These are phyloP conservation scores for Hyaloscypha bicolor DNA, from an alignment of 495 filamentous ascomycete genomes.

Conservation along the genomic window DNA sequence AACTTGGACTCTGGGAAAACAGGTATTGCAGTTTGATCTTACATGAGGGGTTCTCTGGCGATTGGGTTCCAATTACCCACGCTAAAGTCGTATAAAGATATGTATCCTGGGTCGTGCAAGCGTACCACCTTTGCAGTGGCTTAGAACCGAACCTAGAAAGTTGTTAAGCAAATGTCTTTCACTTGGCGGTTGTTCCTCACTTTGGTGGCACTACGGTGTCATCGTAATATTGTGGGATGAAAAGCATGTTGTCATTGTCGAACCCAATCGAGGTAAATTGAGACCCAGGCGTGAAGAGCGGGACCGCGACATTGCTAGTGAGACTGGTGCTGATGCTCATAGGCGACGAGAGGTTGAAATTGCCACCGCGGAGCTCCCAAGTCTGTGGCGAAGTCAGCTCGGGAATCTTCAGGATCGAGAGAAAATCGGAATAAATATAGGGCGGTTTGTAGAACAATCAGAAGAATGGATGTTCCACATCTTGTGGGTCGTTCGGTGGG, in stretches of 20 bases:
- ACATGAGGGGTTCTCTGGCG: conserved; percentile 60
- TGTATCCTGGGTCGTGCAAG: conserved; percentile 50
- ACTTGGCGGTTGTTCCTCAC: conserved; percentile 3
- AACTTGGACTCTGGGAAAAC: too few species aligned
- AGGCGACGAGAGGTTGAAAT: conserved; percentile 37
- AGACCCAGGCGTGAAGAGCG: conserved; percentile 44
- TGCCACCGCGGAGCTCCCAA: conserved; percentile 43
- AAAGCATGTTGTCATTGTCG: conserved; percentile 43
- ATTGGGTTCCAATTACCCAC: conserved; percentile 46
- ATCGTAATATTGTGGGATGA: conserved; percentile 42
- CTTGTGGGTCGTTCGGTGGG: too few species aligned
- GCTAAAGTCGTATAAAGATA: conserved; percentile 55
- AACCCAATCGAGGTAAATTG: conserved; percentile 42
- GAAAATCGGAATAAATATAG: too few species aligned
- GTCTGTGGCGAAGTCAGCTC: conserved; percentile 3
- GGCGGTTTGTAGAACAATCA: too few species aligned
- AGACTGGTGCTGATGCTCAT: conserved; percentile 44
- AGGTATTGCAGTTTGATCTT: conserved; percentile 32
- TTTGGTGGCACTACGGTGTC: conserved; percentile 39
- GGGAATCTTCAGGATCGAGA: too few species aligned
- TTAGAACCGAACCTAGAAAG: conserved; percentile 8
- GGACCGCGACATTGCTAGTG: conserved; percentile 54
- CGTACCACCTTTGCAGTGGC: conserved; percentile 49
- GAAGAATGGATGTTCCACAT: too few species aligned
- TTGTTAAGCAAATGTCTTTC: neutral